A percentile compares a stretch with the other conserved stretches of the same genome.
These are phyloP conservation scores for Leishmania tropica DNA, from an alignment of 208 protist species.

Conservation along the genomic window DNA sequence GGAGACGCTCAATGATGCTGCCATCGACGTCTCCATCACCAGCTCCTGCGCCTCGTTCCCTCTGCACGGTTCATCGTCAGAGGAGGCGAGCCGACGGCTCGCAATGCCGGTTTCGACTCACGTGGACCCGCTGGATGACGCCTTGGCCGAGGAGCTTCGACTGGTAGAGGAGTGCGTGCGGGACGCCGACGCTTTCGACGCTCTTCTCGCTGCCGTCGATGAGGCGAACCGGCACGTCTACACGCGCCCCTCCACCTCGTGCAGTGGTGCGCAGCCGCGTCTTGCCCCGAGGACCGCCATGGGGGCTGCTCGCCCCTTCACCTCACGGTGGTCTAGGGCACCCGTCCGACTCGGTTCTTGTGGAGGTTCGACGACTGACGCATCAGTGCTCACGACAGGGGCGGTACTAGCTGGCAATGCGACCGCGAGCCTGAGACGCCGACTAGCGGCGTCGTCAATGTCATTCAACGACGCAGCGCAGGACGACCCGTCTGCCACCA, in stretches of 20 bases:
- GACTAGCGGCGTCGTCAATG: slow-evolving; percentile 17
- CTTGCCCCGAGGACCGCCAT: slow-evolving; percentile 18
- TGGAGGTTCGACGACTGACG: background rate
- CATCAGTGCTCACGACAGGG: slow-evolving; percentile 50
- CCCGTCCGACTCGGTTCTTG: slow-evolving; percentile 8
- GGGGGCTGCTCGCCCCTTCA: slow-evolving; percentile 18
- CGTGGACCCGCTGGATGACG: slow-evolving; percentile 65
- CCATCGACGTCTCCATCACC: slow-evolving; percentile 17
- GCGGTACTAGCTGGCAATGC: slow-evolving; percentile 48
- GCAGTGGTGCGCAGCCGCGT: slow-evolving; percentile 42
- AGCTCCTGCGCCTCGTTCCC: background rate
- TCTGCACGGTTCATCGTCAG: background rate
- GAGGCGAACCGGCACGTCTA: slow-evolving; percentile 48
- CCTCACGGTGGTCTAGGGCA: slow-evolving; percentile 27
- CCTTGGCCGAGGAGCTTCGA: slow-evolving; percentile 68
- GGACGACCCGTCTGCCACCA: background rate
- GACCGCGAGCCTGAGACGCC: slow-evolving; percentile 43
- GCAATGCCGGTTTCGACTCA: slow-evolving; percentile 16
- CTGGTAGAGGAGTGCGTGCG: slow-evolving; percentile 80
- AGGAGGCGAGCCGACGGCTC: background rate
- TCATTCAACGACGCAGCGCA: background rate
- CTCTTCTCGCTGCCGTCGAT: slow-evolving; percentile 50
- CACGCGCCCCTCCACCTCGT: slow-evolving; percentile 69
- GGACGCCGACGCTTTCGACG: slow-evolving; percentile 53
- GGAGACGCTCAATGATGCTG: slow-evolving; percentile 26